These are phyloP conservation scores for Petunia axillaris DNA, from an alignment of 257 asterid species.

Conservation along the genomic window DNA sequence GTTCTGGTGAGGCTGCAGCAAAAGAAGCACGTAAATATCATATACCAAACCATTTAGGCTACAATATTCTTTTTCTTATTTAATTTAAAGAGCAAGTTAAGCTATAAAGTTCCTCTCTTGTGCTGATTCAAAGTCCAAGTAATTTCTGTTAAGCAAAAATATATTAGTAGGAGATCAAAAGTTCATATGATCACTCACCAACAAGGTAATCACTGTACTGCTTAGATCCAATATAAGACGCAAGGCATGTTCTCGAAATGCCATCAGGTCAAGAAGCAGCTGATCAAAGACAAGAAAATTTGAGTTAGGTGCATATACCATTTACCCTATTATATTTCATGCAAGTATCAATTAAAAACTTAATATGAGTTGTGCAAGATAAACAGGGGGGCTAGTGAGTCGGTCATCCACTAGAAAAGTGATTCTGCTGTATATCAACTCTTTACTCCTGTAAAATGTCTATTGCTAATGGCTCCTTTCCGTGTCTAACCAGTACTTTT, in stretches of 20 bases:
- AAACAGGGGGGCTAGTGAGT: not conserved
- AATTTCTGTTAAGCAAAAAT: not conserved
- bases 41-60: not conserved
- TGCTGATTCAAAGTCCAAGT: conserved; percentile 17
- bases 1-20: conserved; percentile 95
- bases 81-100: not conserved
- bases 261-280: conserved; percentile 98
- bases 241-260: conserved; percentile 96
- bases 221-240: conserved; percentile 96
- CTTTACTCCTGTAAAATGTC: not conserved
- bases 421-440: not conserved
- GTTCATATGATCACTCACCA: conserved; percentile 62
- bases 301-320: not conserved
- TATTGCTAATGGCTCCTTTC: not conserved
- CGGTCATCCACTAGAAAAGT: not conserved
- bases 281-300: conserved; percentile 48
- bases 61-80: not conserved
- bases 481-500: conserved; percentile 15
- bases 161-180: conserved; percentile 17
- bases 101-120: not conserved
- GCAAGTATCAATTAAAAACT: conserved; percentile 7
- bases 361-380: conserved; percentile 6
- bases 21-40: conserved; percentile 34
- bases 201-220: conserved; percentile 96
- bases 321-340: not conserved